A percentile compares a stretch with the other conserved stretches of the same genome.
Evolutionary conservation across 306 rosid species (phyloP).

Genomic region (Mimosa bimucronata): DNA sequence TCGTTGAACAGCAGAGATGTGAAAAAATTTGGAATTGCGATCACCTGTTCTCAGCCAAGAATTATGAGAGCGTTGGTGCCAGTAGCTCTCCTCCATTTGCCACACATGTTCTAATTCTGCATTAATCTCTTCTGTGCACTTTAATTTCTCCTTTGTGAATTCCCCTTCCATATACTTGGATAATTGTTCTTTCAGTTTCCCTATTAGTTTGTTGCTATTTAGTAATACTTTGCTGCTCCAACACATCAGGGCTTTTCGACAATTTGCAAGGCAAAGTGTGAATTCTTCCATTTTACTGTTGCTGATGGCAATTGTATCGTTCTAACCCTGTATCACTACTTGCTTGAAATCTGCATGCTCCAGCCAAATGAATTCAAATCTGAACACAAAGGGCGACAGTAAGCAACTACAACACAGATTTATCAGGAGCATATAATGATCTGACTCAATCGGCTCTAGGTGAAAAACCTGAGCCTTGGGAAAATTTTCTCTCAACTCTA

Average conservation of each 20-base stretch:
- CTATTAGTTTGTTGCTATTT: too few relatives aligned
- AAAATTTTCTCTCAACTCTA: not conserved
- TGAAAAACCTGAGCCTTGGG: not conserved
- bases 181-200: too few relatives aligned
- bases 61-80: not conserved
- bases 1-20: not conserved
- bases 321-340: not conserved
- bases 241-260: too few relatives aligned
- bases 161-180: too few relatives aligned
- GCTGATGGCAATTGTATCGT: accelerated
- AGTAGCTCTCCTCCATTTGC: not conserved
- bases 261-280: too few relatives aligned
- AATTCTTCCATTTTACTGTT: too few relatives aligned
- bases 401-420: too few relatives aligned
- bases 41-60: not conserved
- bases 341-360: not conserved
- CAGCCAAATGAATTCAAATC: not conserved
- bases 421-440: not conserved
- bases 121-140: too few relatives aligned
- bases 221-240: too few relatives aligned
- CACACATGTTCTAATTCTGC: not conserved
- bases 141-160: too few relatives aligned
- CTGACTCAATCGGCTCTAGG: not conserved
- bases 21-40: not conserved
- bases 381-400: too few relatives aligned